Base-by-base conservation (phyloP, 2,329 filamentous ascomycete genomes). In the Pleomassaria siparia region DNA sequence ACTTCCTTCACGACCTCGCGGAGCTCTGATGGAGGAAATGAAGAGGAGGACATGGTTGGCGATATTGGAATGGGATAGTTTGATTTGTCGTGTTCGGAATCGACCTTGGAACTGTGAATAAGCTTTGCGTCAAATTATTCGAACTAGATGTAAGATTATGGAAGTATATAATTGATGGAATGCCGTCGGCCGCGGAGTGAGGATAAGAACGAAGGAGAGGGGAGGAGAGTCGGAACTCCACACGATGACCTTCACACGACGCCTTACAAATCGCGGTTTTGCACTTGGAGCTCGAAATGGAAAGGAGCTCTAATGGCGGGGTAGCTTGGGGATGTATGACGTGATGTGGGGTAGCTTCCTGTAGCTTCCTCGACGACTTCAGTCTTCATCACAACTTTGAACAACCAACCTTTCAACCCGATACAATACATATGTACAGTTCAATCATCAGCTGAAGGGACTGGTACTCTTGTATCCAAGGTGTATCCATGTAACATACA, bases 1-100 rank as follows among this genome's bases (percentile, higher is more conserved):
- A 85, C 74, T 67, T 83, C 77, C 25, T 65, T 56, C 10, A 76
- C 70, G 25, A 81, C 67, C 4, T 67, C 60, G 12, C 66, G 71
- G 42, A 82, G 58, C 37, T 67, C 59, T 20, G 60, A 47, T 21
- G 75, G 74, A 21, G 74, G 75, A 51, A 77, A 78, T 4, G 46
- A 7, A 43, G 33, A 60, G 49, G 5, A 57, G 24, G 16, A 57
- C 28, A 30, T 36, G 39, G 13, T 37, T 26, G 42, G 9, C n/a
- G n/a, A n/a, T n/a, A n/a, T n/a, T 44, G 24, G 22, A n/a, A 12
- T 12, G 20, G 37, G 4, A 11, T 25, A 11, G 37, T 6, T 42
- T 11, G 12, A n/a, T n/a, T 15, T 40, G 11, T n/a, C 10, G n/a
- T 15, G 11, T 18, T 12, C 21, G 35, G 18, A 18, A 12, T 20